These are phyloP conservation scores for Penicillium sp. DNA, from an alignment of 2,329 filamentous ascomycete genomes.

Conservation along the genomic window DNA sequence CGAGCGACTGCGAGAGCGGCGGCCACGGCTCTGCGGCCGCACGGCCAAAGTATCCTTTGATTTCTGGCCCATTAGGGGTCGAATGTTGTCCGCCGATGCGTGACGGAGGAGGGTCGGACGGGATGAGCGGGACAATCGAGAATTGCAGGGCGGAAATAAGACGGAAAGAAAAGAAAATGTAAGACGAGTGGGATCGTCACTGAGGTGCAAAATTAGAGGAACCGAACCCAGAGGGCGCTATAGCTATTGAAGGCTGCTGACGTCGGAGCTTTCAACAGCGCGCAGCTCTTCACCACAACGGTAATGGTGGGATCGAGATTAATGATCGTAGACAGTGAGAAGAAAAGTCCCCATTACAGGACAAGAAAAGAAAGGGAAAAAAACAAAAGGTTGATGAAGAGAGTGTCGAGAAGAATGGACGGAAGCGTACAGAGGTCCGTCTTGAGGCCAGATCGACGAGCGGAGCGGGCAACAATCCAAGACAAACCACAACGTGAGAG, in stretches of 20 bases:
- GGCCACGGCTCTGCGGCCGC: constrained; percentile 38
- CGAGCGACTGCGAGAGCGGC: constrained; percentile 46
- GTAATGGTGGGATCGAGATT: constrained; percentile 25
- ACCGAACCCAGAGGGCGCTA: constrained; percentile 5
- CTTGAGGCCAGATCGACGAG: constrained; percentile 44
- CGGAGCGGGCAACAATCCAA: constrained; percentile 13
- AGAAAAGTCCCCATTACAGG: constrained; percentile 42
- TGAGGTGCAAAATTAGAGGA: constrained; percentile 1
- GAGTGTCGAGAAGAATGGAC: constrained; percentile 33
- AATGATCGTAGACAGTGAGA: constrained; percentile 44
- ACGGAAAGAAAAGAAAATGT: constrained; percentile 5
- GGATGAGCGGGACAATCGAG: constrained; percentile 16
- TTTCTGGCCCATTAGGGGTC: constrained; percentile 35
- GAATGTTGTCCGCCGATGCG: constrained; percentile 8
- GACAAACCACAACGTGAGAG: constrained; percentile 22
- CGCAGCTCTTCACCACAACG: constrained; percentile 18
- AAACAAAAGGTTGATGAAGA: constrained; percentile 25
- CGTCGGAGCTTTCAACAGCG: constrained; percentile 26
- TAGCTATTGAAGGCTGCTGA: constrained; percentile 20
- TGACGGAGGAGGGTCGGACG: constrained; percentile 15
- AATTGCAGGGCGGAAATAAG: constrained; percentile 4
- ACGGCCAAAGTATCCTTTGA: constrained; percentile 43
- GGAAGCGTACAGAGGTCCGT: constrained; percentile 32
- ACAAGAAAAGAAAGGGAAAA: constrained; percentile 24
- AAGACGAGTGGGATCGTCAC: constrained; percentile 6